phyloP scores from a whole-genome alignment of 345 rosid genomes.

The Populus nigra region DNA sequence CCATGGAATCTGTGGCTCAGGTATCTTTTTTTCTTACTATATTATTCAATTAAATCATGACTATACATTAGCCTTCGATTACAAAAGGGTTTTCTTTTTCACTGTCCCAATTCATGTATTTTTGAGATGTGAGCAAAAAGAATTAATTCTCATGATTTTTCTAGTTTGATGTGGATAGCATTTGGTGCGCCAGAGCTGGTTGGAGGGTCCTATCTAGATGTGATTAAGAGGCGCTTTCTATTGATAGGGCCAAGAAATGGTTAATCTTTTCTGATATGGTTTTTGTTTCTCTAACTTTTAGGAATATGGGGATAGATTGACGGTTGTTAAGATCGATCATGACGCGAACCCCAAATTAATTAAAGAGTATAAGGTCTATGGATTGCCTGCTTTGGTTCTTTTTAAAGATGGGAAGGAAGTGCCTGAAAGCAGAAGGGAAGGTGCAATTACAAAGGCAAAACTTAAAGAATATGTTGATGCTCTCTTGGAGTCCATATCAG shows the following conservation, averaged over 20 bases:
- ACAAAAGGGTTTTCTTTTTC: too few species aligned
- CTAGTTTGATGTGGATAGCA: too few species aligned
- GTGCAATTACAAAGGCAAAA: constrained; percentile 74
- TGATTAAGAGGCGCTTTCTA: too few species aligned
- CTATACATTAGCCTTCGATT: too few species aligned
- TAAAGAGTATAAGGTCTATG: constrained; percentile 66
- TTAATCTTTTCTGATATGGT: too few species aligned
- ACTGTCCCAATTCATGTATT: too few species aligned
- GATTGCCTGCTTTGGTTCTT: constrained; percentile 72
- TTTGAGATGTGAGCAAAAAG: too few species aligned
- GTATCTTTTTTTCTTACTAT: constrained; percentile 11
- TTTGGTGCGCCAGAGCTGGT: too few species aligned
- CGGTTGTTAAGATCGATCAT: constrained; percentile 74
- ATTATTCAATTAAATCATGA: too few species aligned
- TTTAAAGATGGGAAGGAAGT: constrained; percentile 75
- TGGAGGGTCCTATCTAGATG: too few species aligned
- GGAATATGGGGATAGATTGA: constrained; percentile 68
- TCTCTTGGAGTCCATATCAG: constrained; percentile 48
- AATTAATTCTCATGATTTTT: too few species aligned
- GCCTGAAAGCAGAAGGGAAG: constrained; percentile 78
- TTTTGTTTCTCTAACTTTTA: constrained; percentile 15
- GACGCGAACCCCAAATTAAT: constrained; percentile 66
- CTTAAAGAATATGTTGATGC: constrained; percentile 67
- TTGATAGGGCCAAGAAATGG: too few species aligned
- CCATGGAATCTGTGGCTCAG: constrained; percentile 62